Percentiles rank a stretch among this genome's conserved stretches.
Conservation (phyloP, 176 grass and related monocot species). For the Aechmea fasciata region DNA sequence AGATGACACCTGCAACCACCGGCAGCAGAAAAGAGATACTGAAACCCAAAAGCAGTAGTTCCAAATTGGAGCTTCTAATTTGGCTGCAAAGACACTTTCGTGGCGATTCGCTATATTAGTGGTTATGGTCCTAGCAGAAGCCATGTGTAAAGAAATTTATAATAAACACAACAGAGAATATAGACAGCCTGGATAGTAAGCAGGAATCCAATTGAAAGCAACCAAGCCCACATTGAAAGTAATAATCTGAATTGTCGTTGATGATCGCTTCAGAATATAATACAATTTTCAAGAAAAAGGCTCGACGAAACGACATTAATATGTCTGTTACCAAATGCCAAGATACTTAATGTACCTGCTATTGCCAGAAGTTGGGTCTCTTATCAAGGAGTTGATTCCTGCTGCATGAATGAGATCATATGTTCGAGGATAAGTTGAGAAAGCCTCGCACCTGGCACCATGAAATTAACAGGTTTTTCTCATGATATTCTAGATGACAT, state of each 20-base stretch:
- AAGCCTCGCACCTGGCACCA: slow-evolving; percentile 78
- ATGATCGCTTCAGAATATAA: not conserved
- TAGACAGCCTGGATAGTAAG: not conserved
- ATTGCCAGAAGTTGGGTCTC: slow-evolving; percentile 34
- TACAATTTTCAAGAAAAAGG: not conserved
- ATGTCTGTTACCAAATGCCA: not conserved
- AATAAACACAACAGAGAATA: not conserved
- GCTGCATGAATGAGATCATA: slow-evolving; percentile 87
- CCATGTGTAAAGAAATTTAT: not conserved
- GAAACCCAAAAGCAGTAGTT: too few species aligned
- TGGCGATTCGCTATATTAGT: too few species aligned
- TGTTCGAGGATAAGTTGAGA: slow-evolving; percentile 91
- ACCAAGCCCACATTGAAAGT: too few species aligned
- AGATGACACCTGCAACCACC: slow-evolving; percentile 56
- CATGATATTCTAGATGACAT: too few species aligned
- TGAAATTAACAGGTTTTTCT: not conserved
- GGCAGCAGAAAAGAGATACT: not conserved
- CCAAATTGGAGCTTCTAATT: too few species aligned
- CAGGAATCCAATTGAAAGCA: not conserved
- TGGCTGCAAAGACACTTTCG: too few species aligned
- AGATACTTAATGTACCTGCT: slow-evolving; percentile 44
- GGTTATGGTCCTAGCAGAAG: not conserved
- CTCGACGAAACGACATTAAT: too few species aligned
- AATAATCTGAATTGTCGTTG: too few species aligned
- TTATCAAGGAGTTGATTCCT: slow-evolving; percentile 67